These are phyloP conservation scores for Lobosporangium transversale DNA, from an alignment of 192 early-diverging fungal species.

Conservation along the genomic window DNA sequence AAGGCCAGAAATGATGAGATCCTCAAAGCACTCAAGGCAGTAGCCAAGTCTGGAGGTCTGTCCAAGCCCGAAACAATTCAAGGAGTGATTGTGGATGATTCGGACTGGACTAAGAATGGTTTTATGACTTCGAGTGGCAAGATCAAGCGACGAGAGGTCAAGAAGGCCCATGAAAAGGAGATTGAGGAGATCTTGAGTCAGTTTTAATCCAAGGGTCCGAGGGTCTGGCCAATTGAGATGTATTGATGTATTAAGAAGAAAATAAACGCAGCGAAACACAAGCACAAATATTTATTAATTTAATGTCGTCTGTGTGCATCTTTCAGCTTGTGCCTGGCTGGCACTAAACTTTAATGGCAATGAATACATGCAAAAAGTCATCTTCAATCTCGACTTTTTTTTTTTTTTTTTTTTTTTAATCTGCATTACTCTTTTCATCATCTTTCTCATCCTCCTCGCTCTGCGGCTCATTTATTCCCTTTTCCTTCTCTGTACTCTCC, in stretches of 20 bases:
- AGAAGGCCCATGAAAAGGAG: constrained; percentile 55
- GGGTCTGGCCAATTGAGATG: too few relatives aligned
- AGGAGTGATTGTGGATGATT: constrained; percentile 59
- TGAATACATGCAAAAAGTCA: too few relatives aligned
- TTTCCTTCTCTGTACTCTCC: background rate
- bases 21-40: constrained; percentile 61
- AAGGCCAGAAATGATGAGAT: constrained; percentile 52
- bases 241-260: too few relatives aligned
- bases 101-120: constrained; percentile 76
- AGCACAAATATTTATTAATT: background rate
- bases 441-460: background rate
- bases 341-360: too few relatives aligned
- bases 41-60: constrained; percentile 64
- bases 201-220: constrained; percentile 37
- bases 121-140: constrained; percentile 83
- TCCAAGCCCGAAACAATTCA: constrained; percentile 73
- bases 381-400: too few relatives aligned
- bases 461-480: background rate
- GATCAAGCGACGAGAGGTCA: constrained; percentile 72
- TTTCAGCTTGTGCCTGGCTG: too few relatives aligned
- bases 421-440: too few relatives aligned
- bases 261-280: background rate
- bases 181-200: constrained; percentile 67
- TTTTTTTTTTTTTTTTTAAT: too few relatives aligned
- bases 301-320: too few relatives aligned